Percentiles rank a stretch among this genome's conserved stretches.
These are phyloP conservation scores for Neonectria sp. DNA, from an alignment of 2,329 filamentous ascomycete genomes.

Conservation along the genomic window DNA sequence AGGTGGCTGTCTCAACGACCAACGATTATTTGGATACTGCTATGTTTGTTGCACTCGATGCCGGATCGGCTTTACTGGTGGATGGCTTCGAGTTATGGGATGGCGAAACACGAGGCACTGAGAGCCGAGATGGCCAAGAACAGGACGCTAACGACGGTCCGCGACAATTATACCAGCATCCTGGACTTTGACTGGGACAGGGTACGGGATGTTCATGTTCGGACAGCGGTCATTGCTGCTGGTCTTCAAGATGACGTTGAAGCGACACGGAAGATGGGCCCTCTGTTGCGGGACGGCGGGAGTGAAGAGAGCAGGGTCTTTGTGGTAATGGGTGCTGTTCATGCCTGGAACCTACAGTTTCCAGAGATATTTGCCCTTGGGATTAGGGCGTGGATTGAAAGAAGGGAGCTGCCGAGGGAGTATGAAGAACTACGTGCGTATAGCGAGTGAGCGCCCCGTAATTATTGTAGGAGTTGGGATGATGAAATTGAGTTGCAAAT, in stretches of 20 bases:
- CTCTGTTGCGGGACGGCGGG: not conserved
- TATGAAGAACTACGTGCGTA: not conserved
- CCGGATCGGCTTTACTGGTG: conserved; percentile 9
- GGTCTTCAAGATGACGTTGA: conserved; percentile 7
- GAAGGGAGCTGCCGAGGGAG: not conserved
- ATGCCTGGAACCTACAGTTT: conserved; percentile 7
- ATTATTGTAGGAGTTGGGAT: too few species aligned
- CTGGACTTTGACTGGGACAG: not conserved
- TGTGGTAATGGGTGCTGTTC: not conserved
- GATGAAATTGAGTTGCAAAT: too few species aligned
- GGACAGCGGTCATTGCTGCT: conserved; percentile 4
- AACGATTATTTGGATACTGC: not conserved
- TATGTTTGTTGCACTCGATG: conserved; percentile 5
- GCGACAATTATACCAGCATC: conserved; percentile 4
- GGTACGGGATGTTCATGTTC: not conserved
- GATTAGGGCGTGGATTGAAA: conserved; percentile 6
- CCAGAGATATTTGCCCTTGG: conserved; percentile 8
- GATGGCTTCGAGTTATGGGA: conserved; percentile 10
- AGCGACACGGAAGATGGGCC: conserved; percentile 8
- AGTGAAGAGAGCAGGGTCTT: not conserved
- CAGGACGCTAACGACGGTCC: not conserved
- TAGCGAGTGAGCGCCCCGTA: too few species aligned
- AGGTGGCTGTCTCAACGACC: conserved; percentile 2
- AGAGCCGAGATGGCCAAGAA: conserved; percentile 10
- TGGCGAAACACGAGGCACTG: conserved; percentile 1